These are phyloP conservation scores for Irpex sp. DNA, from an alignment of 1,284 basidiomycete species.

Conservation along the genomic window DNA sequence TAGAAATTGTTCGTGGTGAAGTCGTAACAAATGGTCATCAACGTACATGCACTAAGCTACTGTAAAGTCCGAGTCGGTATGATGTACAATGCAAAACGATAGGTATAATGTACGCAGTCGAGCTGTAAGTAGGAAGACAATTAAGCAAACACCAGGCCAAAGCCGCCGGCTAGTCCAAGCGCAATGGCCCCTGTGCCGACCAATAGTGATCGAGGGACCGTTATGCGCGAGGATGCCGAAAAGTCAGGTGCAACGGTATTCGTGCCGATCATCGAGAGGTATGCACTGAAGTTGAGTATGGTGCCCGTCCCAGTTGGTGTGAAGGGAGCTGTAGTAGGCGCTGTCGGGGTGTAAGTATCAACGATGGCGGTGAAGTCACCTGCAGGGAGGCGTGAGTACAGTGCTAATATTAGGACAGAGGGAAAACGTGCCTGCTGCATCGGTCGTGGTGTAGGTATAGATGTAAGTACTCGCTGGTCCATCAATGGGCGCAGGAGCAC, in stretches of 20 bases:
- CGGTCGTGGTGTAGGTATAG: slow-evolving; percentile 58
- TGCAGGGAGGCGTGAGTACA: slow-evolving; percentile 6
- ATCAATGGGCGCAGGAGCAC: slow-evolving; percentile 42
- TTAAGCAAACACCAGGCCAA: slow-evolving; percentile 22
- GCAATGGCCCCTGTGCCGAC: slow-evolving; percentile 13
- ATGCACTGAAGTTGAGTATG: slow-evolving; percentile 50
- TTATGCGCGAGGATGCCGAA: neutral
- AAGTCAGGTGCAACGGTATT: slow-evolving; percentile 27
- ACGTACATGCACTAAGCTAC: neutral
- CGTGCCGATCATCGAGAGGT: slow-evolving; percentile 42
- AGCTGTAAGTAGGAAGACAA: neutral
- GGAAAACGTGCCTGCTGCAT: slow-evolving; percentile 41
- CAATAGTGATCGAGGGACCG: neutral
- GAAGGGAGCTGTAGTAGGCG: slow-evolving; percentile 36
- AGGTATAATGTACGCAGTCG: neutral
- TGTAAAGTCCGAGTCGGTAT: neutral
- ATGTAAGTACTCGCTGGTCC: slow-evolving; percentile 42
- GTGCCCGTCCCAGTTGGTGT: slow-evolving; percentile 42
- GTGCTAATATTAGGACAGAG: neutral
- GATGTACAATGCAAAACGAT: neutral
- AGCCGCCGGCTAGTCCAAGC: slow-evolving; percentile 29
- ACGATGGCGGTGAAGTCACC: slow-evolving; percentile 35
- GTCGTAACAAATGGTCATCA: neutral
- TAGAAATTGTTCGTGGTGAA: neutral
- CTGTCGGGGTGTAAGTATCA: slow-evolving; percentile 58